Conservation (phyloP, 345 rosid genomes). For the Pistacia integerrima region DNA sequence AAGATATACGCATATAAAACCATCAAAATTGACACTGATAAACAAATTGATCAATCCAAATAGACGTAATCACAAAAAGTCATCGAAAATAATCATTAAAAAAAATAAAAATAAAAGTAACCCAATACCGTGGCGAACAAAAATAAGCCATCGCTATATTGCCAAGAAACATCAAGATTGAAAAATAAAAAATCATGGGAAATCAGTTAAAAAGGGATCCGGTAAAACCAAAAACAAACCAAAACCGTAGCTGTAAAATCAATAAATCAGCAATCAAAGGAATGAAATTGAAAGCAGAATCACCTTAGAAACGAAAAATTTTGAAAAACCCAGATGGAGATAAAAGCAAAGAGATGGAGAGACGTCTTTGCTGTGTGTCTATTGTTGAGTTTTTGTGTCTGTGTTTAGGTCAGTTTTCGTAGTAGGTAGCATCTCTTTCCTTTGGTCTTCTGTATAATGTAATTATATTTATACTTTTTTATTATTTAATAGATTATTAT, state of each 20-base stretch:
- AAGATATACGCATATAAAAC: background rate
- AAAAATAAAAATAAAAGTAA: too few relatives aligned
- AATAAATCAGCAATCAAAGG: background rate
- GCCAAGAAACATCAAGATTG: background rate
- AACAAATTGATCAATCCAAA: background rate
- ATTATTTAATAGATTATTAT: background rate
- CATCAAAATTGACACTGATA: background rate
- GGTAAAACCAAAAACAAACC: conserved; percentile 4
- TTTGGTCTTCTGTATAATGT: background rate
- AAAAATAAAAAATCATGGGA: background rate
- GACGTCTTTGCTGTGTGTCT: background rate
- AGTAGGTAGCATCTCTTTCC: conserved; percentile 2
- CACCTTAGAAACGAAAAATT: conserved; percentile 11
- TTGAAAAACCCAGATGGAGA: conserved; percentile 10
- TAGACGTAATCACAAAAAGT: too few relatives aligned
- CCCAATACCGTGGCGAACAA: background rate
- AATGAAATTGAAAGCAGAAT: background rate
- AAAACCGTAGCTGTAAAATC: background rate
- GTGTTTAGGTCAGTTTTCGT: conserved; percentile 12
- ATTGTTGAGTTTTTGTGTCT: background rate
- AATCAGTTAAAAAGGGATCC: too few relatives aligned
- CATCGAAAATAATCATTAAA: background rate
- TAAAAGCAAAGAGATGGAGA: background rate
- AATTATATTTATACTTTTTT: too few relatives aligned
- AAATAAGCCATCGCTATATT: too few relatives aligned